A percentile compares a stretch with the other conserved stretches of the same genome.
phyloP scores from a whole-genome alignment of 306 rosid genomes.

The Urtica urens region DNA sequence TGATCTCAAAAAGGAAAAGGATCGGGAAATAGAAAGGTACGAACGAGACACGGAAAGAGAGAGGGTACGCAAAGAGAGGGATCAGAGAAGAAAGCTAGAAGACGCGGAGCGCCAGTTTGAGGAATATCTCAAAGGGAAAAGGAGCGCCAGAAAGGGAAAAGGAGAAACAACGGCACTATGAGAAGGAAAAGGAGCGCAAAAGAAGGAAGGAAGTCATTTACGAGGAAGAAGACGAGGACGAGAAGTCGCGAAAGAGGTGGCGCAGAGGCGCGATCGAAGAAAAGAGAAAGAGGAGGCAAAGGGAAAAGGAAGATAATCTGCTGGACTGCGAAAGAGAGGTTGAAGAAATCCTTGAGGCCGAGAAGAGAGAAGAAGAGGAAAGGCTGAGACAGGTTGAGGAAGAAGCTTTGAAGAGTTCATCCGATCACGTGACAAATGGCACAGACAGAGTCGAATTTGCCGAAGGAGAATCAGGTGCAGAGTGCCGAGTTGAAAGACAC shows the following conservation, averaged over 20 bases:
- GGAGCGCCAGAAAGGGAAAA: slow-evolving; percentile 87
- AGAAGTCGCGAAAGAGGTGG: slow-evolving; percentile 88
- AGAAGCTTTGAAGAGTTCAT: slow-evolving; percentile 42
- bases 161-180: slow-evolving; percentile 88
- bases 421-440: slow-evolving; percentile 30
- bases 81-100: slow-evolving; percentile 79
- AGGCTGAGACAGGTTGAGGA: slow-evolving; percentile 42
- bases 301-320: slow-evolving; percentile 87
- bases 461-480: slow-evolving; percentile 42
- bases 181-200: slow-evolving; percentile 85
- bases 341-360: slow-evolving; percentile 84
- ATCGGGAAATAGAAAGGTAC: slow-evolving; percentile 86
- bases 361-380: slow-evolving; percentile 70
- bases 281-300: slow-evolving; percentile 74
- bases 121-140: slow-evolving; percentile 84
- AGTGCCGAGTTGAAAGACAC: slow-evolving; percentile 30
- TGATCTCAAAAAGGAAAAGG: slow-evolving; percentile 83
- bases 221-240: slow-evolving; percentile 96
- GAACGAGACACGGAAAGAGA: slow-evolving; percentile 98
- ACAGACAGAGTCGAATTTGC: slow-evolving; percentile 25
- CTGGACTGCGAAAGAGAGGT: slow-evolving; percentile 67
- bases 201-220: slow-evolving; percentile 72
- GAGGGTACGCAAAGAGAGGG: slow-evolving; percentile 87
- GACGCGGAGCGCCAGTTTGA: slow-evolving; percentile 87
- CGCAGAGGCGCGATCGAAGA: slow-evolving; percentile 80